phyloP scores from a whole-genome alignment of 2,329 filamentous ascomycete genomes.

The Epichloe typhina region DNA sequence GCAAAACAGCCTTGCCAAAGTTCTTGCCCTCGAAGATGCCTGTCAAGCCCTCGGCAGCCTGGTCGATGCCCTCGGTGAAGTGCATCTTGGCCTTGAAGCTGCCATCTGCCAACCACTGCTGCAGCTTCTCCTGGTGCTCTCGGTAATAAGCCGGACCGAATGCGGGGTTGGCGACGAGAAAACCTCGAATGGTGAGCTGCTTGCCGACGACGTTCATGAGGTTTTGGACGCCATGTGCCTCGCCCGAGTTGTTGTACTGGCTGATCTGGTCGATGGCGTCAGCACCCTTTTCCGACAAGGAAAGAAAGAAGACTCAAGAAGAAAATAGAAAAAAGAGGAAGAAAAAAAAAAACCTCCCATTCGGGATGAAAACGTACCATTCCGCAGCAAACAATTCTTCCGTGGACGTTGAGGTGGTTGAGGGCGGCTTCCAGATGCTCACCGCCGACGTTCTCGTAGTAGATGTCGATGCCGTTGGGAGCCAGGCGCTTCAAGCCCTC shows the following conservation, averaged over 20 bases:
- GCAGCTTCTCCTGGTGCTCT: constrained; percentile 64
- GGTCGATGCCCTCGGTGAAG: constrained; percentile 65
- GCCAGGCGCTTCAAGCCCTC: constrained; percentile 59
- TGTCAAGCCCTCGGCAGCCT: constrained; percentile 60
- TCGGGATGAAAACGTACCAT: constrained; percentile 32
- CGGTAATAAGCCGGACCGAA: constrained; percentile 53
- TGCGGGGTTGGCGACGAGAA: constrained; percentile 54
- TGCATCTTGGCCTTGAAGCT: constrained; percentile 57
- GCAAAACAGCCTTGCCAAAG: constrained; percentile 70
- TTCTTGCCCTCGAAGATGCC: constrained; percentile 68
- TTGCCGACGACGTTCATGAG: constrained; percentile 52
- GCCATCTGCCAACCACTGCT: constrained; percentile 65
- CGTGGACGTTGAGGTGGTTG: constrained; percentile 40
- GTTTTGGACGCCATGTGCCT: constrained; percentile 51
- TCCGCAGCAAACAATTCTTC: constrained; percentile 51
- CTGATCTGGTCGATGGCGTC: constrained; percentile 35
- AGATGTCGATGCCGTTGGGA: constrained; percentile 63
- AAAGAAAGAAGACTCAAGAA: neutral
- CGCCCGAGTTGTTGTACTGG: constrained; percentile 60
- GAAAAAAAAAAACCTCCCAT: neutral
- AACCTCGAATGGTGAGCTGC: constrained; percentile 59
- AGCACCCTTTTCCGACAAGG: neutral
- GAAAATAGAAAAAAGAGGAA: neutral
- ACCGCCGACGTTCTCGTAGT: constrained; percentile 41
- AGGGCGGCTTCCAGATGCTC: constrained; percentile 37